Base-by-base conservation (phyloP, 2,329 filamentous ascomycete species). In the Penicillium sp. region DNA sequence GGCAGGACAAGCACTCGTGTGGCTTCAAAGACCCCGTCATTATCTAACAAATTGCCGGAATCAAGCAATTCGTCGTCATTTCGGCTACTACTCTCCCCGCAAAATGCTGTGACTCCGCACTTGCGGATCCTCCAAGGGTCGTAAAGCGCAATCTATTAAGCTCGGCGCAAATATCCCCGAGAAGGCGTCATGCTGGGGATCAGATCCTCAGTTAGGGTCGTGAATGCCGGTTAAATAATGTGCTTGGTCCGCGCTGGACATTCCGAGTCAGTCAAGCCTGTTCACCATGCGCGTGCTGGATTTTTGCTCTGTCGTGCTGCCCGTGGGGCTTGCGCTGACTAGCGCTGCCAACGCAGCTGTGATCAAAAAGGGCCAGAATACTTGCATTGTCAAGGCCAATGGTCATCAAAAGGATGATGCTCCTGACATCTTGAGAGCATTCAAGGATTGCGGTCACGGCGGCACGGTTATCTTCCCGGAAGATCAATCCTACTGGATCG, bases 401-500 rank as follows among this genome's bases (percentile, higher is more conserved):
- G 75, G 75, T 4, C 66, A 76, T 31, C 63, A 74, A 14, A 70
- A 64, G 60, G 72, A 78, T 58, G 78, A 81, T 53, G 75, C 78
- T 0, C 75, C 76, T 7, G 76, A 71, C 35, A 78, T 81, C 35
- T 62, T 79, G 1, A 58, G 74, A 34, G 78, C 79, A 2, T 81
- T 81, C 62, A 34, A 65, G 4, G 60, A 70, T 20, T 82, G 79
- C 55, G 73, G 73, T 3, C 68, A 76, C 51, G 76, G 78, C 31
- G 73, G 80, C 11, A 80, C 69, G 3, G 76, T 86, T 8, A 68
- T 83, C 3, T 86, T 86, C 60, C 82, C 82, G 0, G 76, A 80
- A 59, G 75, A 75, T 14, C 69, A 84, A 58, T 76, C 75, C 25
- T 86, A 85, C 67, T 81, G 76, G 71, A 85, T 86, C 62, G 79